These are phyloP conservation scores for Penicillium bialowiezense DNA, from an alignment of 495 filamentous ascomycete species.

Conservation along the genomic window DNA sequence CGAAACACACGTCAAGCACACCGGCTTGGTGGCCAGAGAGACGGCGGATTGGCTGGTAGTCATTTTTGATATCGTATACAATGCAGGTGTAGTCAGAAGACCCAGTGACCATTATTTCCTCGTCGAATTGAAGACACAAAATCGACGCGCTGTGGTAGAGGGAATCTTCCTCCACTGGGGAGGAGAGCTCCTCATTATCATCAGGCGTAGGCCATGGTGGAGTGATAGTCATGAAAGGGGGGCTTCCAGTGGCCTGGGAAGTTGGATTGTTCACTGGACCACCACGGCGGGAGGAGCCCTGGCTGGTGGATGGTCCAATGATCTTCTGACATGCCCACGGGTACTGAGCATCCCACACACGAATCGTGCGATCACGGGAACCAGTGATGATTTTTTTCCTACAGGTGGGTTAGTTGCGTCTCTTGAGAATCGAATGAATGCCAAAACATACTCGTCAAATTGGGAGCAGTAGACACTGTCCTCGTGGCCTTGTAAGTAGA, in stretches of 20 bases:
- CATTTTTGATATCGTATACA: constrained; percentile 76
- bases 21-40: constrained; percentile 77
- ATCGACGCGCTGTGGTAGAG: constrained; percentile 83
- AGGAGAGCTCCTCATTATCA: constrained; percentile 26
- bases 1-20: constrained; percentile 89
- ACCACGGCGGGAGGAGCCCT: constrained; percentile 13
- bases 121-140: constrained; percentile 91
- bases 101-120: constrained; percentile 87
- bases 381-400: constrained; percentile 95
- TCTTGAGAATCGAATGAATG: neutral
- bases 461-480: constrained; percentile 98
- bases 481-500: constrained; percentile 86
- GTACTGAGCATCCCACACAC: constrained; percentile 86
- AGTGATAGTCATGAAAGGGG: constrained; percentile 46
- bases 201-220: constrained; percentile 35
- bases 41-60: constrained; percentile 73
- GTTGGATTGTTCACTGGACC: constrained; percentile 37
- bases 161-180: constrained; percentile 26
- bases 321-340: constrained; percentile 78
- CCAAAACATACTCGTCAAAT: constrained; percentile 87
- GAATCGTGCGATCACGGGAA: constrained; percentile 90
- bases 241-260: constrained; percentile 36
- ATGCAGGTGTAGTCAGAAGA: constrained; percentile 92
- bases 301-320: constrained; percentile 55
- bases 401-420: constrained; percentile 1